These are phyloP conservation scores for Volvariella surrecta DNA, from an alignment of 1,284 basidiomycete species.

Conservation along the genomic window DNA sequence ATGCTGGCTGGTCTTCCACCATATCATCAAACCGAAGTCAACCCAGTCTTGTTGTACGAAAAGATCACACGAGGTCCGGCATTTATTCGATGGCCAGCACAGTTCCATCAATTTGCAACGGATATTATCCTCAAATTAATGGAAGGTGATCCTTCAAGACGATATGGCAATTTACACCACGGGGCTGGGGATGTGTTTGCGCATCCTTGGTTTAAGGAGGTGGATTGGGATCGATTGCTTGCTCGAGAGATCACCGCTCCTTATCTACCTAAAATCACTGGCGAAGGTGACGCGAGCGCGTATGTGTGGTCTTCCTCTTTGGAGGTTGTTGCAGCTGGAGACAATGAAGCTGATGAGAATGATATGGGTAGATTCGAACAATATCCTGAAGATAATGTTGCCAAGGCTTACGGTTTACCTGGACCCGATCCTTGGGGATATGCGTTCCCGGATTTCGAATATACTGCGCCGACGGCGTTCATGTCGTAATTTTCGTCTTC, in stretches of 20 bases:
- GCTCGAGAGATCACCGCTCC: conserved; percentile 92
- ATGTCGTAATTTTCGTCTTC: conserved; percentile 8
- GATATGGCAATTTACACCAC: conserved; percentile 87
- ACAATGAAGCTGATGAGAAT: neutral
- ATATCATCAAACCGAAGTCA: conserved; percentile 59
- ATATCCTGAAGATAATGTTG: conserved; percentile 66
- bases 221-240: conserved; percentile 86
- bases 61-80: conserved; percentile 74
- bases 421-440: conserved; percentile 48
- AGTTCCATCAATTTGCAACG: conserved; percentile 77
- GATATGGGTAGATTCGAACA: conserved; percentile 49
- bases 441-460: conserved; percentile 64
- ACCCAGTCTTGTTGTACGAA: conserved; percentile 67
- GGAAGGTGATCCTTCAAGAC: conserved; percentile 84
- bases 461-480: conserved; percentile 24
- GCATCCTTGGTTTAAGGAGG: conserved; percentile 96
- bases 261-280: conserved; percentile 81
- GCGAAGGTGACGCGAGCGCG: conserved; percentile 90
- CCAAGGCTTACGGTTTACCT: conserved; percentile 47
- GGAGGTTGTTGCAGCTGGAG: neutral
- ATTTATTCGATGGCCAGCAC: conserved; percentile 76
- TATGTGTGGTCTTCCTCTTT: conserved; percentile 32
- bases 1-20: conserved; percentile 89
- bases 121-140: conserved; percentile 89
- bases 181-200: conserved; percentile 95